phyloP scores from a whole-genome alignment of 345 rosid species.

The Turnera subulata region DNA sequence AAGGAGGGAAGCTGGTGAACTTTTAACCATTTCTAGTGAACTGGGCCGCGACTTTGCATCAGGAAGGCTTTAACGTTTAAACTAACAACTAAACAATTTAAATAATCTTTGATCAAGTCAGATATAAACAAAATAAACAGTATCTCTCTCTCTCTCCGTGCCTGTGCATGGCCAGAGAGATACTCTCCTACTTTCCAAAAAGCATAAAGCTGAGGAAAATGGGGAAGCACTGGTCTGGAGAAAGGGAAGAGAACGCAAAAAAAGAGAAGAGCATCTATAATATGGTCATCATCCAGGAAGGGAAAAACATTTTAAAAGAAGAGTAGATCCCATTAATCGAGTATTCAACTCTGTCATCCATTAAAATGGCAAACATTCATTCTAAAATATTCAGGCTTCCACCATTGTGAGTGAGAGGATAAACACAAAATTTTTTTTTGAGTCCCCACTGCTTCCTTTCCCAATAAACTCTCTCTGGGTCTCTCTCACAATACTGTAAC shows the following conservation, averaged over 20 bases:
- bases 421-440: conserved; percentile 7
- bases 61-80: too few species aligned
- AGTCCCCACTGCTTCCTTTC: conserved; percentile 11
- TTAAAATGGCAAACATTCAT: conserved; percentile 17
- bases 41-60: too few species aligned
- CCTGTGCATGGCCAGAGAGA: neutral
- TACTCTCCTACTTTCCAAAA: conserved; percentile 25
- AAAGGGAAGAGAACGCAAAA: neutral
- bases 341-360: conserved; percentile 6
- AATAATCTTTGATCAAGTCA: too few species aligned
- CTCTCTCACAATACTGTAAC: conserved; percentile 5
- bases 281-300: conserved; percentile 26
- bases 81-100: too few species aligned
- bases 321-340: conserved; percentile 14
- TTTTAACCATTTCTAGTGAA: too few species aligned
- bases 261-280: neutral
- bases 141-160: too few species aligned
- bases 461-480: conserved; percentile 17
- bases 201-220: conserved; percentile 31
- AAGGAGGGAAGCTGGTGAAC: too few species aligned
- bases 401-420: conserved; percentile 17
- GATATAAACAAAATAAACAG: too few species aligned
- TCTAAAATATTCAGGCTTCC: conserved; percentile 9
- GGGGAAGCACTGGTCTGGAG: conserved; percentile 23
- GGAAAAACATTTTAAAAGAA: neutral